Evolutionary conservation across 768 basidiomycete genomes (phyloP).

Genomic region (Lentinula guzmanii): DNA sequence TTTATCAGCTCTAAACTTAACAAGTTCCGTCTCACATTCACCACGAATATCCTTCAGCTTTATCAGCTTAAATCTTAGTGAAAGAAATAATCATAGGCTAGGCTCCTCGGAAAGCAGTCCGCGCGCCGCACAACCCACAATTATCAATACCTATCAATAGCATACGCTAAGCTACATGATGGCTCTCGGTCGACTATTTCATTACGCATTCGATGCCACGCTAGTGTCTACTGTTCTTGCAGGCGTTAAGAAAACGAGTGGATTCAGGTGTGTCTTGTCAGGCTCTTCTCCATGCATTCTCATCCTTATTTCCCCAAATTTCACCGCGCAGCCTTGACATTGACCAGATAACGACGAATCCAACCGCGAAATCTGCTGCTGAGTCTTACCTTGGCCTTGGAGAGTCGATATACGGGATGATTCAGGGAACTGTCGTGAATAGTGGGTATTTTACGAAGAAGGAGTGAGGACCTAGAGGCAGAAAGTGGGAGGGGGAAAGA

Average conservation of each 20-base stretch:
- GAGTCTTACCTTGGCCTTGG: constrained; percentile 83
- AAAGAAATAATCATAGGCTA: no score
- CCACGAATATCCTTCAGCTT: no score
- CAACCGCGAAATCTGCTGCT: constrained; percentile 67
- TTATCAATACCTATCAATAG: not conserved
- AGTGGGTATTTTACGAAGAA: constrained; percentile 71
- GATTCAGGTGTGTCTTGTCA: constrained; percentile 69
- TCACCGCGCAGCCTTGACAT: constrained; percentile 48
- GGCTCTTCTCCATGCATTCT: not conserved
- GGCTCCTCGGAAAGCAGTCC: no score
- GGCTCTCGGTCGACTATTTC: constrained; percentile 64
- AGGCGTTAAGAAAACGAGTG: constrained; percentile 85
- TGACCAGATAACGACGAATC: constrained; percentile 63
- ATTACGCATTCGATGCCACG: constrained; percentile 81
- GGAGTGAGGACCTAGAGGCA: no score
- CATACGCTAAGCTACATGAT: not conserved
- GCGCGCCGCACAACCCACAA: no score
- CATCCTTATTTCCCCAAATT: not conserved
- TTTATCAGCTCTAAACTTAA: no score
- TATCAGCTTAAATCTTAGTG: no score
- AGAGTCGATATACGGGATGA: constrained; percentile 83
- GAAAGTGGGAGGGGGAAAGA: no score
- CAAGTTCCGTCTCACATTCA: no score
- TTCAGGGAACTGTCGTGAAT: constrained; percentile 81
- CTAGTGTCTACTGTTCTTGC: constrained; percentile 86